Percentiles rank a stretch among this genome's conserved stretches.
Evolutionary conservation across 2,329 filamentous ascomycete species (phyloP).

Genomic region (Fusarium clavum): DNA sequence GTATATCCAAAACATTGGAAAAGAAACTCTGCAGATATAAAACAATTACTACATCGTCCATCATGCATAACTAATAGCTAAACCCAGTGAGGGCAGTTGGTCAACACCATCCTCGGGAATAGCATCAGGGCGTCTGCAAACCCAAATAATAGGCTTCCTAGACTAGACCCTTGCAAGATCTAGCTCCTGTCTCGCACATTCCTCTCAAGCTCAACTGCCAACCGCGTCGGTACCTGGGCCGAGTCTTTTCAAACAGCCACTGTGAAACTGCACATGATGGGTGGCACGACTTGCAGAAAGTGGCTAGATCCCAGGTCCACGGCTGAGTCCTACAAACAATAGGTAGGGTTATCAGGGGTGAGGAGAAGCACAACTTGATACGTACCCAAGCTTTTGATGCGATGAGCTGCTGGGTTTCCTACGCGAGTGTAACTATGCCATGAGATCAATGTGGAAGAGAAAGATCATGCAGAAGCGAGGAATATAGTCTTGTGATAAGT

Average conservation of each 20-base stretch:
- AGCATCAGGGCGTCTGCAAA: slow-evolving; percentile 5
- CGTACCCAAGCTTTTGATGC: neutral
- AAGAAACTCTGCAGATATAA: slow-evolving; percentile 24
- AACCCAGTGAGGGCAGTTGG: neutral
- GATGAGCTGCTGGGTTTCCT: neutral
- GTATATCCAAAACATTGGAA: neutral
- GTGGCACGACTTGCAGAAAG: neutral
- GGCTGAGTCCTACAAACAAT: neutral
- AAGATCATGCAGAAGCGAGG: slow-evolving; percentile 20
- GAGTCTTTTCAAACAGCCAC: slow-evolving; percentile 7
- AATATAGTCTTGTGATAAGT: slow-evolving; percentile 14
- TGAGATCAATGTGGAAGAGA: neutral
- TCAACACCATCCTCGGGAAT: slow-evolving; percentile 5
- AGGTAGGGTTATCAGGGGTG: neutral
- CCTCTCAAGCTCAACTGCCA: slow-evolving; percentile 20
- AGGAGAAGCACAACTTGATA: neutral
- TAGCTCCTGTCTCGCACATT: slow-evolving; percentile 45
- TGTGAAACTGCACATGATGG: neutral
- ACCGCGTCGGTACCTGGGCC: slow-evolving; percentile 36
- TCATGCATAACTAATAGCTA: neutral
- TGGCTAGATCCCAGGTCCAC: neutral
- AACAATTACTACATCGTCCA: neutral
- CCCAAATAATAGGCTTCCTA: neutral
- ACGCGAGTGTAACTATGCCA: slow-evolving; percentile 24
- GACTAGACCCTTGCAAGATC: slow-evolving; percentile 33